Base-by-base conservation (phyloP, 1,139 yeast genomes). In the Protomyces arabidopsidicola region DNA sequence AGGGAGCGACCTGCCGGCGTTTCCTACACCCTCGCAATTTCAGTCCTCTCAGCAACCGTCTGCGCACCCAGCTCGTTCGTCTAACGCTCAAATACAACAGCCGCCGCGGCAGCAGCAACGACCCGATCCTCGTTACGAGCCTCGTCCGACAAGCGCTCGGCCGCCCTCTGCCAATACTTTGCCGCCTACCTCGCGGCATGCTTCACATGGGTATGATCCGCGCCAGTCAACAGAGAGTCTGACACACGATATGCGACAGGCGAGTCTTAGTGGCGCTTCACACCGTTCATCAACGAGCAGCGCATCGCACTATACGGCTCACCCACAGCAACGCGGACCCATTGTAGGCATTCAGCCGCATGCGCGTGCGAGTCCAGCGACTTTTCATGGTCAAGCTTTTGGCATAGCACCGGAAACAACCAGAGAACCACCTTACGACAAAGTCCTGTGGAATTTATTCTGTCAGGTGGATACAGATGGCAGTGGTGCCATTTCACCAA, bases 391-490 rank as follows among this genome's bases (percentile, higher is more conserved):
- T 10, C 62, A 58, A 34, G 55, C 62, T 4, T 58, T 58, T 42
- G 62, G 62, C 14, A 42, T 58, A 1, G 56, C 45, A 16, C 62
- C 62, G 8, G 62, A 52, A 20, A 38, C 34, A 10, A 50, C 39
- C n/a, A 20, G 56, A 4, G 56, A 55, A 12, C 53, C 52, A 6
- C 56, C 62, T 10, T 58, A 58, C 31, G 62, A 58, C 22, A 55
- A 48, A 9, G 62, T 58, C 20, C 45, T 58, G 16, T 58, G 62
- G 62, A 58, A 52, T 16, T 24, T 58, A 8, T 58, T 58, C 20
- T 58, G 62, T 42, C 62, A 58, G 38, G 63, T 60, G 34, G 63
- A 60, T 48, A 53, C 58, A n/a, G 63, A 60, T 45, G 58, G 63
- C 14, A 39, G 53, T 22, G 63, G 63, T 10, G 54, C 53, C 16